Evolutionary conservation across 176 grass and related monocot genomes (phyloP).

Genomic region (Phoenix dactylifera): DNA sequence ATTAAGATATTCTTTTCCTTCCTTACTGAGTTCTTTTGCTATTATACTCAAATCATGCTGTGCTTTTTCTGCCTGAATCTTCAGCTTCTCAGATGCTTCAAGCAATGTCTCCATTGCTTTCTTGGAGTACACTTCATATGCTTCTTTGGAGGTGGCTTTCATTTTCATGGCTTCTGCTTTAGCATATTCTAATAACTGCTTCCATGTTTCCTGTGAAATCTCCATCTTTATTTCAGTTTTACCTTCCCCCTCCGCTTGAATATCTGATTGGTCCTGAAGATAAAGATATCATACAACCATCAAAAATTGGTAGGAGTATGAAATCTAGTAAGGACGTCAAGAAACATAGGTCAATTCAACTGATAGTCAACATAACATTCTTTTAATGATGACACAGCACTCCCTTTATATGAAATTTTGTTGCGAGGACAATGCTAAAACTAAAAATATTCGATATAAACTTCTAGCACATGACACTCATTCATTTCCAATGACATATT

Average conservation of each 20-base stretch:
- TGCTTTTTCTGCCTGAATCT: constrained; percentile 71
- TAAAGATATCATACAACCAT: background rate
- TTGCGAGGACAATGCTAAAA: no score
- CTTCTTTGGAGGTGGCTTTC: constrained; percentile 33
- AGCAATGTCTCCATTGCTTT: constrained; percentile 50
- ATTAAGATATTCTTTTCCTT: constrained; percentile 73
- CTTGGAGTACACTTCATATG: constrained; percentile 67
- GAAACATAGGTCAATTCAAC: no score
- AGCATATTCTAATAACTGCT: constrained; percentile 50
- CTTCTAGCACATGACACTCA: no score
- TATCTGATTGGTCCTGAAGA: background rate
- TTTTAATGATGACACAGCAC: no score
- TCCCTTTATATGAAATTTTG: no score
- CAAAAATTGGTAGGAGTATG: background rate
- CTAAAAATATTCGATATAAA: no score
- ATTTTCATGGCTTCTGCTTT: constrained; percentile 56
- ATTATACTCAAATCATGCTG: constrained; percentile 59
- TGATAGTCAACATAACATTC: no score
- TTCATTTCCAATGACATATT: no score
- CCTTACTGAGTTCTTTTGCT: constrained; percentile 46
- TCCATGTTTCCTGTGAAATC: constrained; percentile 59
- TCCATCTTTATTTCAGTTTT: constrained; percentile 27
- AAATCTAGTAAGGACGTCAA: no score
- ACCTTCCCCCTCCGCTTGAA: constrained; percentile 8
- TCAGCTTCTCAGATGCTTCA: constrained; percentile 55